Conservation (phyloP, 306 rosid species). For the Begonia masoniana region DNA sequence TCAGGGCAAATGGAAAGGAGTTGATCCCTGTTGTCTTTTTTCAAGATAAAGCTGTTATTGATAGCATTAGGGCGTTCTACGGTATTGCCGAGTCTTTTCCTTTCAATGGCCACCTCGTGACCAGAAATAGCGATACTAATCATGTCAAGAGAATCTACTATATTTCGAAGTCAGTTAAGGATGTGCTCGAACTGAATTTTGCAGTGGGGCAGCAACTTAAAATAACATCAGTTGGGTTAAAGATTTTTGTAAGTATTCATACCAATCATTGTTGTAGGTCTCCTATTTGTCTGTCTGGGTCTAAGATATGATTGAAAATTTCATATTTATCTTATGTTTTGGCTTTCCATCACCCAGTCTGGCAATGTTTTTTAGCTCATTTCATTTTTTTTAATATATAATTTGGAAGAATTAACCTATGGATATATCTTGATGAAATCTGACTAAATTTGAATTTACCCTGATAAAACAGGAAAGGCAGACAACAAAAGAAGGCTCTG, state of each 20-base stretch:
- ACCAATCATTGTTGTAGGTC: neutral
- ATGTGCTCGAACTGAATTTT: slow-evolving; percentile 81
- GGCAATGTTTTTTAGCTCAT: neutral
- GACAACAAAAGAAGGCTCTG: slow-evolving; percentile 71
- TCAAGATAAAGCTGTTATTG: slow-evolving; percentile 54
- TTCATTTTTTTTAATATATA: neutral
- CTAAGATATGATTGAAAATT: too few relatives aligned
- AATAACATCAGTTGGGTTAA: slow-evolving; percentile 84
- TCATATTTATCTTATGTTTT: too few relatives aligned
- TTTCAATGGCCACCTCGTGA: slow-evolving; percentile 62
- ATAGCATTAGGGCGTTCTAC: slow-evolving; percentile 69
- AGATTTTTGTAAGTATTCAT: slow-evolving; percentile 87
- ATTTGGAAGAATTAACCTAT: neutral
- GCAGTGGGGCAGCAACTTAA: slow-evolving; percentile 86
- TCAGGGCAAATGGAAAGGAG: slow-evolving; percentile 97
- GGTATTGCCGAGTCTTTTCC: slow-evolving; percentile 74
- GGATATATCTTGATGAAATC: too few relatives aligned
- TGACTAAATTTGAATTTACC: too few relatives aligned
- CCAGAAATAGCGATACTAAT: slow-evolving; percentile 64
- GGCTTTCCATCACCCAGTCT: too few relatives aligned
- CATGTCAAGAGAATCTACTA: slow-evolving; percentile 90
- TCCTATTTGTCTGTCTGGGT: too few relatives aligned
- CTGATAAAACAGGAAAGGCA: slow-evolving; percentile 64
- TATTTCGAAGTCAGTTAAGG: slow-evolving; percentile 70
- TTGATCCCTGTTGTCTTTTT: slow-evolving; percentile 90